Conservation (phyloP, 495 filamentous ascomycete species). For the Trichoderma erinaceum region DNA sequence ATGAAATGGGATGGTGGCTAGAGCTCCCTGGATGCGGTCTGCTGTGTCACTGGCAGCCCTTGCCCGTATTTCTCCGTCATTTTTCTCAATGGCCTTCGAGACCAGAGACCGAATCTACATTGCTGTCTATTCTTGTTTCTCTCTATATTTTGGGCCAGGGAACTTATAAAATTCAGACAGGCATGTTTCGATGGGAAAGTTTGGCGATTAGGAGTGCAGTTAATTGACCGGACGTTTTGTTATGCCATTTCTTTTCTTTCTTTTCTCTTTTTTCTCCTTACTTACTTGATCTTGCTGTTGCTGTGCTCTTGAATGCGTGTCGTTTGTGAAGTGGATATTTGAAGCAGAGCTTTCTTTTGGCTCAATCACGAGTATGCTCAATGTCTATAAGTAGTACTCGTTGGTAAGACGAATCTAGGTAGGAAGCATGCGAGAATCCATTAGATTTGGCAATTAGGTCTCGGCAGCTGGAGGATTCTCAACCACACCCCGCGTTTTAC, state of each 20-base stretch:
- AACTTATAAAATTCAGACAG: constrained; percentile 33
- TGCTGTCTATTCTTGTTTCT: constrained; percentile 27
- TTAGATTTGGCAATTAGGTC: too few relatives aligned
- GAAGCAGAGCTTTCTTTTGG: too few relatives aligned
- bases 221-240: constrained; percentile 28
- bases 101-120: constrained; percentile 6
- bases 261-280: neutral
- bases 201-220: constrained; percentile 40
- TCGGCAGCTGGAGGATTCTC: neutral
- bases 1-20: neutral
- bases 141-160: constrained; percentile 20
- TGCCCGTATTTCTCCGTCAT: constrained; percentile 15
- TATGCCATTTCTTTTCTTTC: constrained; percentile 21
- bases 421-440: too few relatives aligned
- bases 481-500: neutral
- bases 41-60: constrained; percentile 11
- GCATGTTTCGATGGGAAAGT: constrained; percentile 39
- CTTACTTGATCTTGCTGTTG: constrained; percentile 7
- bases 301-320: neutral
- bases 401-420: too few relatives aligned
- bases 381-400: too few relatives aligned
- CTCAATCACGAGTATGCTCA: too few relatives aligned
- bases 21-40: neutral
- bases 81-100: constrained; percentile 18
- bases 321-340: too few relatives aligned